A percentile compares a stretch with the other conserved stretches of the same genome.
These are phyloP conservation scores for Suhomyces xylopsoci DNA, from an alignment of 805 yeast species.

Conservation along the genomic window DNA sequence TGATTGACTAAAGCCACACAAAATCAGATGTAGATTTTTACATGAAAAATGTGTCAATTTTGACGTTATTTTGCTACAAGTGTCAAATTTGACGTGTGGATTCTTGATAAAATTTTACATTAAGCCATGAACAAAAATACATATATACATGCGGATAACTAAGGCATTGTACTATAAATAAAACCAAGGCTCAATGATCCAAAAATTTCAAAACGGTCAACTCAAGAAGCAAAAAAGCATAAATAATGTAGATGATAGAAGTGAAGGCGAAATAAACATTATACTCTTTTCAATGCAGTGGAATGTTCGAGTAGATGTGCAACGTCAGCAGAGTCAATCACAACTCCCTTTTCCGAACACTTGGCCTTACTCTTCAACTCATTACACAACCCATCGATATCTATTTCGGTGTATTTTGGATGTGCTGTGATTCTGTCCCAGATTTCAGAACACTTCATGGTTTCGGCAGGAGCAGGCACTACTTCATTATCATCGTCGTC, in stretches of 20 bases:
- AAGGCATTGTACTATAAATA: no score
- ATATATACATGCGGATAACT: no score
- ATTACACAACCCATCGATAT: slow-evolving; percentile 87
- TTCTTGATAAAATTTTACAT: neutral
- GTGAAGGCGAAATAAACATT: neutral
- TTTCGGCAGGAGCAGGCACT: slow-evolving; percentile 67
- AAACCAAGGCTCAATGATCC: neutral
- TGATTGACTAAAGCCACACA: no score
- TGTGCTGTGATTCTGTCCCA: slow-evolving; percentile 96
- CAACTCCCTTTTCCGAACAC: slow-evolving; percentile 91
- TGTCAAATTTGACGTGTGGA: no score
- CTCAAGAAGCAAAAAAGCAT: neutral
- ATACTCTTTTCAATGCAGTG: neutral
- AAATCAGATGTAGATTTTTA: no score
- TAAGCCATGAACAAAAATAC: neutral
- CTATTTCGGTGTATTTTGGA: slow-evolving; percentile 89
- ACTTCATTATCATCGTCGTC: slow-evolving; percentile 37
- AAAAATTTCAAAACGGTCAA: neutral
- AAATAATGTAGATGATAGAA: neutral
- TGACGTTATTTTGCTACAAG: no score
- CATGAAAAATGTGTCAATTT: neutral
- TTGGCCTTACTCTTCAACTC: slow-evolving; percentile 92
- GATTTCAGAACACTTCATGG: slow-evolving; percentile 77
- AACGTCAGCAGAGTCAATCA: slow-evolving; percentile 77
- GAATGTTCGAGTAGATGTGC: slow-evolving; percentile 45